These are phyloP conservation scores for Stagonosporopsis vannaccii DNA, from an alignment of 2,329 filamentous ascomycete genomes.

Conservation along the genomic window DNA sequence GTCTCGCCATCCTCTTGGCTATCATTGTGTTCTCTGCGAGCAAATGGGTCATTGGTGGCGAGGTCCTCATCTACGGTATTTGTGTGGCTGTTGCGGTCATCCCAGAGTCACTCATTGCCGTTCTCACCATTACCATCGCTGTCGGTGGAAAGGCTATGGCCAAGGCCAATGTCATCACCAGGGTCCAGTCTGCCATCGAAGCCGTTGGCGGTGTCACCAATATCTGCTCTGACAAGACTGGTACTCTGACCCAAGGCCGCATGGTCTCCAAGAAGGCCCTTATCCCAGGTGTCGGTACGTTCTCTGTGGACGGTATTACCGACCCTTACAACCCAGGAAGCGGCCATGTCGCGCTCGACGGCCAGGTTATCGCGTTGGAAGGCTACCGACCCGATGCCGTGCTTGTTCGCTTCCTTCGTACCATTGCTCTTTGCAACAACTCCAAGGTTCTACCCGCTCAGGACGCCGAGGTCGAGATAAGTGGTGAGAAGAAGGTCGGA, in stretches of 20 bases:
- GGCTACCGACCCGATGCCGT: slow-evolving; percentile 30
- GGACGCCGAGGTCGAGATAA: slow-evolving; percentile 53
- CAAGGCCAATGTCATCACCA: slow-evolving; percentile 51
- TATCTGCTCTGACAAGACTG: slow-evolving; percentile 53
- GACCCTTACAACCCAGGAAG: slow-evolving; percentile 47
- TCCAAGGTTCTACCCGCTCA: slow-evolving; percentile 42
- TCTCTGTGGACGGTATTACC: slow-evolving; percentile 44
- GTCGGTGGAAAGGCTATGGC: slow-evolving; percentile 53
- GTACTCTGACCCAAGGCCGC: slow-evolving; percentile 51
- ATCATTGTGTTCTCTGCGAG: slow-evolving; percentile 74
- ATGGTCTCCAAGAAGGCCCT: slow-evolving; percentile 51
- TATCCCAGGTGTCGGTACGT: slow-evolving; percentile 44
- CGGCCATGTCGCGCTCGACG: slow-evolving; percentile 43
- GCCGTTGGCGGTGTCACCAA: slow-evolving; percentile 53
- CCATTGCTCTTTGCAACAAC: slow-evolving; percentile 51
- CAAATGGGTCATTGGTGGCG: slow-evolving; percentile 50
- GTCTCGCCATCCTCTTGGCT: slow-evolving; percentile 72
- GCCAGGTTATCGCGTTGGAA: slow-evolving; percentile 33
- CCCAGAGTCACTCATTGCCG: slow-evolving; percentile 65
- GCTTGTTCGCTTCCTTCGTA: slow-evolving; percentile 43
- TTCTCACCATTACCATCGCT: slow-evolving; percentile 71
- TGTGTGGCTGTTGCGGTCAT: slow-evolving; percentile 58
- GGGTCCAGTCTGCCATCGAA: slow-evolving; percentile 50
- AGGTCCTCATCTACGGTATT: slow-evolving; percentile 58
- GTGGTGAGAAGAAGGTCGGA: slow-evolving; percentile 59